Conservation (phyloP, 148 eudicot species). For the Amaranthus palmeri region DNA sequence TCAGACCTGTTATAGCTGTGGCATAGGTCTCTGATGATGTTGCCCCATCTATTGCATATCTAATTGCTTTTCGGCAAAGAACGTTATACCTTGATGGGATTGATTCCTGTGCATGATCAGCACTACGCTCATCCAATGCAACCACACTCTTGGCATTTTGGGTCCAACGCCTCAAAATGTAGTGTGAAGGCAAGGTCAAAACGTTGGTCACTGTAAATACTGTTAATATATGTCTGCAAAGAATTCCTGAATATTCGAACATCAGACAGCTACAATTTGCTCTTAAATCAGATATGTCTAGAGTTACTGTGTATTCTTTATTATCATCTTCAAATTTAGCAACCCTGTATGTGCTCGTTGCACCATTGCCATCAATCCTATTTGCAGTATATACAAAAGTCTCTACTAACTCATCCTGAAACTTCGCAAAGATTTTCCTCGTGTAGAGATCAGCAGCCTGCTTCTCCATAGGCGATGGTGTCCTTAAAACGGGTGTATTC, state of each 20-base stretch:
- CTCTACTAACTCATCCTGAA: slow-evolving; percentile 93
- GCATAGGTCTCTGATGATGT: slow-evolving; percentile 54
- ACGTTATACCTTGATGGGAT: slow-evolving; percentile 56
- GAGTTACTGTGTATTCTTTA: slow-evolving; percentile 61
- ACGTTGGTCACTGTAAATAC: slow-evolving; percentile 89
- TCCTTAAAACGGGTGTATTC: slow-evolving; percentile 63
- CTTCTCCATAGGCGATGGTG: slow-evolving; percentile 97
- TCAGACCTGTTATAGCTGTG: slow-evolving; percentile 53
- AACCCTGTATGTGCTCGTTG: slow-evolving; percentile 66
- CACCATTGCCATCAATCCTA: slow-evolving; percentile 64
- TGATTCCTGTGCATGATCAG: slow-evolving; percentile 41
- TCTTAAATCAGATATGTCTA: slow-evolving; percentile 59
- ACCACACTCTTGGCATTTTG: slow-evolving; percentile 60
- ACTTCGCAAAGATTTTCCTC: slow-evolving; percentile 68
- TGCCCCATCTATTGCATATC: slow-evolving; percentile 77
- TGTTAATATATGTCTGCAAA: slow-evolving; percentile 84
- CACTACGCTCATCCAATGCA: slow-evolving; percentile 37
- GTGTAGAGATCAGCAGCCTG: slow-evolving; percentile 82
- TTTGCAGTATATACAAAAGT: slow-evolving; percentile 94
- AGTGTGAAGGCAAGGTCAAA: slow-evolving; percentile 85
- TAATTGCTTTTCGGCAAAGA: slow-evolving; percentile 75
- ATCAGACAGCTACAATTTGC: slow-evolving; percentile 85
- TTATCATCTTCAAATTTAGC: slow-evolving; percentile 86
- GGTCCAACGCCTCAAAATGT: slow-evolving; percentile 88
- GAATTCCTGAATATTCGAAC: slow-evolving; percentile 89